Evolutionary conservation across 2,329 filamentous ascomycete genomes (phyloP).

Genomic region (Peltaster fructicola): DNA sequence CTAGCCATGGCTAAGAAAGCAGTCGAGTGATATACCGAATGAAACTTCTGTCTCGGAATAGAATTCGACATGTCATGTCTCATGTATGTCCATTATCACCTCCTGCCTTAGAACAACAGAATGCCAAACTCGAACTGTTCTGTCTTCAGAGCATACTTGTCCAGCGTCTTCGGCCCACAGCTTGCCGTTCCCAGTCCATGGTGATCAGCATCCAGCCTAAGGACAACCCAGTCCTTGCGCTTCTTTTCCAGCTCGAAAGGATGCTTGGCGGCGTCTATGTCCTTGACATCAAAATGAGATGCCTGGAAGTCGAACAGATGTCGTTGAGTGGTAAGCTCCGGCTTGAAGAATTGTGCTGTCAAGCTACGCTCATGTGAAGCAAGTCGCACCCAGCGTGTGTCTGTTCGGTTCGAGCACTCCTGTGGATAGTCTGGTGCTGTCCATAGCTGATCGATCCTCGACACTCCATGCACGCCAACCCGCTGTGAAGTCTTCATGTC

Average conservation of each 20-base stretch:
- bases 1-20: conserved; percentile 72
- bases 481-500: conserved; percentile 46
- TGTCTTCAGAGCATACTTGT: conserved; percentile 22
- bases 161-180: conserved; percentile 37
- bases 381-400: conserved; percentile 37
- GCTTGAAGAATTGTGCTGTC: conserved; percentile 16
- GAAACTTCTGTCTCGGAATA: too few species aligned
- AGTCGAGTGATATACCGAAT: conserved; percentile 27
- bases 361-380: conserved; percentile 4
- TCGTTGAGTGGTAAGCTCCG: conserved; percentile 3
- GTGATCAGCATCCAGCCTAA: conserved; percentile 43
- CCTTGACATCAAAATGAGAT: conserved; percentile 33
- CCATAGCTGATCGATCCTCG: conserved; percentile 32
- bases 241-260: conserved; percentile 42
- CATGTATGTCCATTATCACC: too few species aligned
- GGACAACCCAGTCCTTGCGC: conserved; percentile 36
- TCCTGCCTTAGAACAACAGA: conserved; percentile 7
- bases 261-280: conserved; percentile 42
- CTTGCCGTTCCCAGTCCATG: conserved; percentile 46
- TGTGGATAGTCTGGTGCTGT: conserved; percentile 49
- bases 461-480: conserved; percentile 21
- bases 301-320: conserved; percentile 33
- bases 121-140: conserved; percentile 20
- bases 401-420: conserved; percentile 47
- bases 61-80: too few species aligned